phyloP scores from a whole-genome alignment of 441 rosid species.

The Corymbia citriodora region DNA sequence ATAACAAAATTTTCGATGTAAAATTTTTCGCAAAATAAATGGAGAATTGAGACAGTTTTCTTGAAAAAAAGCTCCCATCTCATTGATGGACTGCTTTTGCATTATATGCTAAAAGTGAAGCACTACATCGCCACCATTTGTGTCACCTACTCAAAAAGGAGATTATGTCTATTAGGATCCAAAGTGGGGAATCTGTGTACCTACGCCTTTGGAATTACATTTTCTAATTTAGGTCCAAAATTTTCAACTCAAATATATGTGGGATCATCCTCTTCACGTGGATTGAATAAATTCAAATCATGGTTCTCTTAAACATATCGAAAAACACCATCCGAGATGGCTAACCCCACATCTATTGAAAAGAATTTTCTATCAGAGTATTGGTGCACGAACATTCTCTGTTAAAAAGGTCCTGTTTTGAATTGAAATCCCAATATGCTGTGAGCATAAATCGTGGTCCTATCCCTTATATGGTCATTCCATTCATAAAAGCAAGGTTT shows the following conservation, averaged over 20 bases:
- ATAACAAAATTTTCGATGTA: rapidly evolving
- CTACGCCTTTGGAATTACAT: neutral
- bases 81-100: neutral
- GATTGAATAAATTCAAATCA: neutral
- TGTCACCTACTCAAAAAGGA: neutral
- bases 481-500: neutral
- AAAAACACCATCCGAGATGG: neutral
- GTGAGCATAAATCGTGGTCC: neutral
- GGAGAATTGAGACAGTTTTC: neutral
- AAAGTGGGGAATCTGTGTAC: neutral
- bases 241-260: neutral
- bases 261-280: neutral
- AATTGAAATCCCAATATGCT: neutral
- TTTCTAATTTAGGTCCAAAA: neutral
- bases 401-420: neutral
- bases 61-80: neutral
- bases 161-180: neutral
- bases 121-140: neutral
- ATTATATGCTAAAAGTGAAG: neutral
- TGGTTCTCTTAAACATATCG: neutral
- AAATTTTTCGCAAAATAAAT: neutral
- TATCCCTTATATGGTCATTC: neutral
- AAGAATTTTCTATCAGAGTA: neutral
- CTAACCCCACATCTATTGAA: neutral
- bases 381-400: neutral